Conservation (phyloP, 1,139 yeast genomes). For the Debaryomyces coudertii region DNA sequence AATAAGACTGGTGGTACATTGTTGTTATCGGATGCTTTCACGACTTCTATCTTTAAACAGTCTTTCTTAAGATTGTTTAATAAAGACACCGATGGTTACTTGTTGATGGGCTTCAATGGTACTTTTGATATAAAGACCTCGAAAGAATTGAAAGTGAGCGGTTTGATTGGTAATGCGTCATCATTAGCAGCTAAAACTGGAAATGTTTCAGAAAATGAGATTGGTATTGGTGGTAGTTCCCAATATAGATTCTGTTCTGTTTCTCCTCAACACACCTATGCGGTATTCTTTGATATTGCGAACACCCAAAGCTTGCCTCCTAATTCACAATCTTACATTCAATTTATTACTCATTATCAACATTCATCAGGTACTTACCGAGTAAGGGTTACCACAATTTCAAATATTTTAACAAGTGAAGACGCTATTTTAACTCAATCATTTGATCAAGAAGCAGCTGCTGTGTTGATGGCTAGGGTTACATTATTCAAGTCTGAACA, state of each 20-base stretch:
- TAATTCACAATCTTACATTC: constrained; percentile 60
- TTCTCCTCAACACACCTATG: constrained; percentile 86
- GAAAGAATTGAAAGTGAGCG: constrained; percentile 85
- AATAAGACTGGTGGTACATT: constrained; percentile 93
- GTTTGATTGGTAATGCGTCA: constrained; percentile 91
- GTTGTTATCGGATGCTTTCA: constrained; percentile 90
- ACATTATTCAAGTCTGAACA: constrained; percentile 89
- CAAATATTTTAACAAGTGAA: constrained; percentile 60
- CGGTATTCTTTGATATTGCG: constrained; percentile 84
- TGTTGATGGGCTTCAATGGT: constrained; percentile 87
- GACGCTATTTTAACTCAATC: constrained; percentile 57
- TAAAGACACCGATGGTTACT: constrained; percentile 83
- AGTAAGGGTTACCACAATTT: constrained; percentile 87
- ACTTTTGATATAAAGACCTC: constrained; percentile 86
- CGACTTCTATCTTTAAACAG: constrained; percentile 95
- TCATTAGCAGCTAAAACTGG: constrained; percentile 64
- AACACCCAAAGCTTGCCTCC: constrained; percentile 51
- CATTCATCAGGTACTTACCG: constrained; percentile 82
- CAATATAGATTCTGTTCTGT: constrained; percentile 84
- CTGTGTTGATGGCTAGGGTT: constrained; percentile 91
- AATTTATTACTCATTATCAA: constrained; percentile 77
- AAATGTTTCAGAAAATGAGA: constrained; percentile 88
- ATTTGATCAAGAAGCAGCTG: constrained; percentile 99
- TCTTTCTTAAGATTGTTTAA: constrained; percentile 84
- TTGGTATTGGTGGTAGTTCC: constrained; percentile 91